Evolutionary conservation across 805 yeast species (phyloP), one percentile per base, ranked within the genome.

Genomic region (Kuraishia borneana): DNA sequence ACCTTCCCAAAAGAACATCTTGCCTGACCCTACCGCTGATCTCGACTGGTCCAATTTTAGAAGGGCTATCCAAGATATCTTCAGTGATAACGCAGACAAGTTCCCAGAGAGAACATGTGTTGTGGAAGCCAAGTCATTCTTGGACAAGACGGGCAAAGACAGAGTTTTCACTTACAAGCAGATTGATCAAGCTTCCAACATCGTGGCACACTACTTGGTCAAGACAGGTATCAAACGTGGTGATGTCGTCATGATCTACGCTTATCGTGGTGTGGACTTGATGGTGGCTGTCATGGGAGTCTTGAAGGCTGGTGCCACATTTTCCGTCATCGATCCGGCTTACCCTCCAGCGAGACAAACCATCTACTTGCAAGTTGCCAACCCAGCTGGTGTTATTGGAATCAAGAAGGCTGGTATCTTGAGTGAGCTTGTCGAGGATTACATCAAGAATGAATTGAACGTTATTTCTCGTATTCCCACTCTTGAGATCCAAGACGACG

Each of bases 321-420:
- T 92, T 56, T 88, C 96, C 7, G 99, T 92, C 17, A 94, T 92
- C 43, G 99, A 92, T 54, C 98, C 98, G 6, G 97, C 97, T 4
- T 92, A 92, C 56, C 99, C 99, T 29, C 96, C 98, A 13, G 94
- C 95, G 7, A 76, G 99, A 59, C 99, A 92, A 59, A 92, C 84
- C 42, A 74, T 92, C 40, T 92, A 92, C 56, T 67, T 92, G 37
- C 76, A 83, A 32, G 99, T 92, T 12, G 97, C 98, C 25, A 76
- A 81, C 56, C 99, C 99, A 22, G 73, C 63, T 46, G 98, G 95
- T 42, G 68, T 92, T 45, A 79, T 92, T 40, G 95, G 88, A 14
- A 76, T 92, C 45, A 78, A 79, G 45, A 83, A 85, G 53, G 98
- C 98, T 2, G 98, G 98, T 20, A 55, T 62, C 29, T 63, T 94